Evolutionary conservation across 345 rosid species (phyloP).

Genomic region (Anastatica hierochuntica): DNA sequence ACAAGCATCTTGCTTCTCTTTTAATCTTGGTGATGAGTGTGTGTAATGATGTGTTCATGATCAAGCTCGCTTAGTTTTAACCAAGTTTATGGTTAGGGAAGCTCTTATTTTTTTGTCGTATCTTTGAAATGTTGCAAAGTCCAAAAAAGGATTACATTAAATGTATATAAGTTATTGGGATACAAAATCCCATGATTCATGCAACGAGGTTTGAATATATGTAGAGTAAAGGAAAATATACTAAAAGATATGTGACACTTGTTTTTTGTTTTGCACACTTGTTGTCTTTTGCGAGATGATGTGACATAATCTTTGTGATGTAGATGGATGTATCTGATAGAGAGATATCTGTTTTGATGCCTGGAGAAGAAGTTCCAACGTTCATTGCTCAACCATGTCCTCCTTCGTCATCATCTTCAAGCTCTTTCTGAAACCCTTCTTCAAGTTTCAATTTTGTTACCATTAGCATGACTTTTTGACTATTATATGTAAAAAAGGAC

Average conservation of each 20-base stretch:
- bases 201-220: slow-evolving; percentile 30
- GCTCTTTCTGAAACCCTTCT: slow-evolving; percentile 29
- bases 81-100: slow-evolving; percentile 4
- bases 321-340: slow-evolving; percentile 45
- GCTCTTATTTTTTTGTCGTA: slow-evolving; percentile 26
- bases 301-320: slow-evolving; percentile 13
- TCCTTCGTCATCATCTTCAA: slow-evolving; percentile 26
- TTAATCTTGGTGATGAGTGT: too few relatives aligned
- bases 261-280: slow-evolving; percentile 16
- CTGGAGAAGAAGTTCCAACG: slow-evolving; percentile 60
- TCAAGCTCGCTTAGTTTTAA: background rate
- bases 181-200: slow-evolving; percentile 21
- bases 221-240: too few relatives aligned
- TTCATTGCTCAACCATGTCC: slow-evolving; percentile 72
- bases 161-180: slow-evolving; percentile 18
- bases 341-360: slow-evolving; percentile 77
- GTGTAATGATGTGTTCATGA: background rate
- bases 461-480: background rate
- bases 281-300: slow-evolving; percentile 15
- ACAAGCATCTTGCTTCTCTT: too few relatives aligned
- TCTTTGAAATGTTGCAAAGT: slow-evolving; percentile 19
- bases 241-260: too few relatives aligned
- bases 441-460: background rate
- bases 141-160: slow-evolving; percentile 19
- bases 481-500: too few relatives aligned